Base-by-base conservation (phyloP, 2,329 filamentous ascomycete genomes). In the Sporothrix euskadiensis region DNA sequence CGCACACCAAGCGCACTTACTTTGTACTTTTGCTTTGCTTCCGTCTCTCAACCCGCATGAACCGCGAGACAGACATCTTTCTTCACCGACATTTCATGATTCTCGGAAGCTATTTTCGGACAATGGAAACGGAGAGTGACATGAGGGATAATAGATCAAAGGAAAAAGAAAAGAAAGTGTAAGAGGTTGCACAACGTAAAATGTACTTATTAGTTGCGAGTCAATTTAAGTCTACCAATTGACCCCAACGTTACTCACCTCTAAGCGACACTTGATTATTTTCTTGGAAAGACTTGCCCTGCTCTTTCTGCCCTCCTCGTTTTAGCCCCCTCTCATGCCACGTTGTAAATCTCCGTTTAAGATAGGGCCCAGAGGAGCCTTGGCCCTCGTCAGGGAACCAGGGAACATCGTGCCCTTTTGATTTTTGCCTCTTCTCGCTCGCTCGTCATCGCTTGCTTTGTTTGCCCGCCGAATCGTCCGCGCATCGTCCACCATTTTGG, bases 341-440 rank as follows among this genome's bases (percentile, higher is more conserved):
- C 56, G 56, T 59, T 35, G 56, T 59, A 59, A 59, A 59, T 59
- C 56, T 35, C 56, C 30, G 56, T 35, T 59, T 16, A 35, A 59
- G 56, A 59, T 59, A 30, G 56, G 19, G 26, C 30, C 41, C 2
- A 47, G 39, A 41, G 26, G 26, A 26, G 26, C 47, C 35, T 35
- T 8, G 47, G 52, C 44, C 12, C 52, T 56, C 8, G 56, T 32
- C 3, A 57, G 26, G 26, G 26, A 16, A 32, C 56, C 10, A 57
- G 26, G 26, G 26, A 16, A 32, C 56, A 32, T 19, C 44, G 14
- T 49, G 44, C 14, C 44, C 14, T 16, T 49, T 49, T 12, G 3
- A 10, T 44, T 44, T 44, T 59, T 4, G 56, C 30, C 52, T 56
- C 22, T 8, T 56, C 26, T 26, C 26, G 26, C 26, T 26, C 26